Evolutionary conservation across 352 stramenopile species (phyloP).

Genomic region (Pilasporangium apinafurcum): DNA sequence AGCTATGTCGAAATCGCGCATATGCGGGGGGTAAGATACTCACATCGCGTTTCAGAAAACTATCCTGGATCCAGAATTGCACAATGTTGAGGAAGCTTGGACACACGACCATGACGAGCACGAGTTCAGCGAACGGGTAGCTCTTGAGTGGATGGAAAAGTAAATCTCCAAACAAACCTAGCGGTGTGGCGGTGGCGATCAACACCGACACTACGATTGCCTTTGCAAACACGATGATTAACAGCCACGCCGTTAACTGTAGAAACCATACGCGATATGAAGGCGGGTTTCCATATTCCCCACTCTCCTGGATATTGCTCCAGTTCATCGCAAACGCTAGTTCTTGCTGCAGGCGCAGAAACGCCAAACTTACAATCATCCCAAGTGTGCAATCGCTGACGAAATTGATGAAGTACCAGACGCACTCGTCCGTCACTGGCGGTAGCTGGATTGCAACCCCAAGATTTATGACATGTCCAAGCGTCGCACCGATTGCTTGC

Average conservation of each 20-base stretch:
- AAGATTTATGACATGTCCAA: slow-evolving; percentile 71
- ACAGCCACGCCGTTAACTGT: slow-evolving; percentile 54
- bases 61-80: slow-evolving; percentile 86
- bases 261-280: slow-evolving; percentile 58
- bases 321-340: slow-evolving; percentile 67
- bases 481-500: slow-evolving; percentile 64
- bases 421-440: slow-evolving; percentile 76
- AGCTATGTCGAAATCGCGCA: slow-evolving; percentile 51
- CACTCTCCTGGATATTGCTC: slow-evolving; percentile 67
- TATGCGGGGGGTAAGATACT: slow-evolving; percentile 54
- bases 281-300: slow-evolving; percentile 68
- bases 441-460: slow-evolving; percentile 61
- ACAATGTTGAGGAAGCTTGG: slow-evolving; percentile 82
- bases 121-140: slow-evolving; percentile 64
- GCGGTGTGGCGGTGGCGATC: slow-evolving; percentile 32
- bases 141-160: slow-evolving; percentile 52
- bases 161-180: slow-evolving; percentile 53
- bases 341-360: slow-evolving; percentile 71
- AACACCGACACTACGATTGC: slow-evolving; percentile 70
- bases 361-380: slow-evolving; percentile 68
- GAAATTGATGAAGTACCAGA: slow-evolving; percentile 86
- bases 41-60: slow-evolving; percentile 73
- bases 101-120: slow-evolving; percentile 78
- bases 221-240: slow-evolving; percentile 80
- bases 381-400: slow-evolving; percentile 76